Percentiles rank a stretch among this genome's conserved stretches.
phyloP scores from a whole-genome alignment of 192 early-diverging fungal genomes.

The Allomyces macrogynus region DNA sequence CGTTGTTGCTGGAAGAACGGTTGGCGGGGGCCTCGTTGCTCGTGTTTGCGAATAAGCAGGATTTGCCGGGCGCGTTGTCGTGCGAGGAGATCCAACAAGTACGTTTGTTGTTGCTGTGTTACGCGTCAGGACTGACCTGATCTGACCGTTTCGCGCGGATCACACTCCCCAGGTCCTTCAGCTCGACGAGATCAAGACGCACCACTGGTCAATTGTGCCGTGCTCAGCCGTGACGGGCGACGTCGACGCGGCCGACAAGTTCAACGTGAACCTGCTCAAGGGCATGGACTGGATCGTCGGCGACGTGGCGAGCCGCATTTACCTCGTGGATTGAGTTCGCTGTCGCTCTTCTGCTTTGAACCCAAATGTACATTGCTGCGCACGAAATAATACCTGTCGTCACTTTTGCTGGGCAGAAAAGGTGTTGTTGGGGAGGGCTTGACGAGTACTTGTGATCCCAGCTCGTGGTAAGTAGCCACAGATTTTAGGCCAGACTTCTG shows the following conservation, averaged over 20 bases:
- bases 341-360: too few relatives aligned
- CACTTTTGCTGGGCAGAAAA: too few relatives aligned
- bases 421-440: too few relatives aligned
- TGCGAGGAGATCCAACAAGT: slow-evolving; percentile 51
- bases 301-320: slow-evolving; percentile 79
- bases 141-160: too few relatives aligned
- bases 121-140: too few relatives aligned
- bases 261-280: slow-evolving; percentile 41
- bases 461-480: too few relatives aligned
- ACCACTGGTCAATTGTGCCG: slow-evolving; percentile 80
- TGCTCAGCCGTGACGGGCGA: slow-evolving; percentile 80
- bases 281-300: slow-evolving; percentile 88
- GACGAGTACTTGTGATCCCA: too few relatives aligned
- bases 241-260: slow-evolving; percentile 7
- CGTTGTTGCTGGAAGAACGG: slow-evolving; percentile 74
- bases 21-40: slow-evolving; percentile 81
- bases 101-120: background rate
- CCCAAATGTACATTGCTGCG: too few relatives aligned
- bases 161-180: slow-evolving; percentile 27
- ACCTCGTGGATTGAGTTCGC: slow-evolving; percentile 19
- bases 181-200: slow-evolving; percentile 50
- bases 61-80: slow-evolving; percentile 61
- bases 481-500: too few relatives aligned
- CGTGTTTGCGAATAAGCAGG: slow-evolving; percentile 97
- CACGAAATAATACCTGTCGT: too few relatives aligned